phyloP scores from a whole-genome alignment of 2,329 filamentous ascomycete genomes.

The Arthrobotrys conoides region DNA sequence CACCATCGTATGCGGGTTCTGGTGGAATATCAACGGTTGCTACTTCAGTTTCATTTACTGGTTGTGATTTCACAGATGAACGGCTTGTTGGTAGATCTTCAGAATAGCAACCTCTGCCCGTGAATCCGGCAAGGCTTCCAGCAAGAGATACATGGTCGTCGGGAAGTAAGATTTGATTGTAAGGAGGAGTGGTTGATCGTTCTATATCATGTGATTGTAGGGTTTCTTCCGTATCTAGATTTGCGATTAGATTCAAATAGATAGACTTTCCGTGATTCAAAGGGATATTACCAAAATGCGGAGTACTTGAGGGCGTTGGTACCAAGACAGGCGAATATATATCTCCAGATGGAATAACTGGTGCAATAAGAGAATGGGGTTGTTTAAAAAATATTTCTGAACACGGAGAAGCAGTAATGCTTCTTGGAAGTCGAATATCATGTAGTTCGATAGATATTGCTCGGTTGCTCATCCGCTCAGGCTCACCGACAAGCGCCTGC shows the following conservation, averaged over 20 bases:
- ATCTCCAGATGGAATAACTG: conserved; percentile 1
- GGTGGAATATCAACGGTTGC: not conserved
- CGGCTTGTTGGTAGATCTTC: not conserved
- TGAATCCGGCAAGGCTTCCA: not conserved
- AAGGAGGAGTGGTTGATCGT: not conserved
- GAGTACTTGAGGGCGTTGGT: not conserved
- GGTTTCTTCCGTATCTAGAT: conserved; percentile 5
- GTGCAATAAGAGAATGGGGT: not conserved
- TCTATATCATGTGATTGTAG: conserved; percentile 1
- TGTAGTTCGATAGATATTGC: not conserved
- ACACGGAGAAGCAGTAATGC: not conserved
- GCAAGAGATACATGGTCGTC: not conserved
- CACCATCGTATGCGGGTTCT: not conserved
- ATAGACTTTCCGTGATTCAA: not conserved
- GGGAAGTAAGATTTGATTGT: conserved; percentile 18
- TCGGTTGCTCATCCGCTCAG: not conserved
- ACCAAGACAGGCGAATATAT: conserved; percentile 22
- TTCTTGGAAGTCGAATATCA: conserved; percentile 25
- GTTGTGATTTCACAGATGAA: not conserved
- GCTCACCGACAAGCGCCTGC: not conserved
- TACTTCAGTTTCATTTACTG: not conserved
- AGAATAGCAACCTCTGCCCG: not conserved
- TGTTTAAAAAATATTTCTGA: conserved; percentile 3
- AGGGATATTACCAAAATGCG: conserved; percentile 5
- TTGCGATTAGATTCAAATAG: not conserved